Percentiles rank a stretch among this genome's conserved stretches.
phyloP scores from a whole-genome alignment of 192 early-diverging fungal species.

The Mortierella alpina region DNA sequence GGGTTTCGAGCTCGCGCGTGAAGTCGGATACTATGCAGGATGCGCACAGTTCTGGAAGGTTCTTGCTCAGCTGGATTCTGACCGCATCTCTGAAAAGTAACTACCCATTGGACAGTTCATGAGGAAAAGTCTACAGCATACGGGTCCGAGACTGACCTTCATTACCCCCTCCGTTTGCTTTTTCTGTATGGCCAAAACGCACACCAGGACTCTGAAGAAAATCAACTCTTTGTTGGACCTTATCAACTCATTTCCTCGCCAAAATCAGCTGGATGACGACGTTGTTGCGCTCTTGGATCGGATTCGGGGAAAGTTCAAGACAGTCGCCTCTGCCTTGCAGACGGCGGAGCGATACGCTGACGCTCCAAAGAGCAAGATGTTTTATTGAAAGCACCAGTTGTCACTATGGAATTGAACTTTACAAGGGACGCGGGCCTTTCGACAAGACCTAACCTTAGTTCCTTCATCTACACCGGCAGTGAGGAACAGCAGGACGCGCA shows the following conservation, averaged over 20 bases:
- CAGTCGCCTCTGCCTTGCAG: slow-evolving; percentile 58
- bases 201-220: slow-evolving; percentile 58
- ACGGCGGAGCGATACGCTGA: slow-evolving; percentile 42
- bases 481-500: no score
- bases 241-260: slow-evolving; percentile 58
- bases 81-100: slow-evolving; percentile 59
- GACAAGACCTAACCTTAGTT: no score
- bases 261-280: slow-evolving; percentile 62
- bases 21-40: slow-evolving; percentile 67
- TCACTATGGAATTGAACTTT: not conserved
- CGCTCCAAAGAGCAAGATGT: slow-evolving; percentile 50
- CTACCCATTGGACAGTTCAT: slow-evolving; percentile 1
- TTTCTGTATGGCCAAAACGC: not conserved
- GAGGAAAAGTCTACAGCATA: not conserved
- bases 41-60: slow-evolving; percentile 61
- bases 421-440: no score
- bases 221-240: slow-evolving; percentile 54
- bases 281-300: slow-evolving; percentile 60
- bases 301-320: slow-evolving; percentile 65
- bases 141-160: not conserved
- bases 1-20: slow-evolving; percentile 64
- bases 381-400: slow-evolving; percentile 36
- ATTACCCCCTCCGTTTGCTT: slow-evolving; percentile 2
- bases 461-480: no score
- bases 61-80: slow-evolving; percentile 34